Conservation (phyloP, 306 rosid genomes). For the Pyrus pyrifolia region DNA sequence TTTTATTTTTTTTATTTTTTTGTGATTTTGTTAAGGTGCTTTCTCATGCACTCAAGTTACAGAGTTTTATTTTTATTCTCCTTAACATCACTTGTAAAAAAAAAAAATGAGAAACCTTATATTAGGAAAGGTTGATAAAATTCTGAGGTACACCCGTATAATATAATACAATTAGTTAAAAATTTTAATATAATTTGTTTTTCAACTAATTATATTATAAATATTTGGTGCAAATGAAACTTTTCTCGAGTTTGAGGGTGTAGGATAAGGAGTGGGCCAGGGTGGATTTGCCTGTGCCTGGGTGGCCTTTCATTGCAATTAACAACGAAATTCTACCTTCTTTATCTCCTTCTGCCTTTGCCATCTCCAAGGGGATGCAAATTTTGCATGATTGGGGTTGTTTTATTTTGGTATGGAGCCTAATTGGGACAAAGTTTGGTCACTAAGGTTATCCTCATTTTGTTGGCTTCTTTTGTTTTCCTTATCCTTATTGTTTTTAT, state of each 20-base stretch:
- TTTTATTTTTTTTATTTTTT: too few relatives aligned
- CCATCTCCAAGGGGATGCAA: not conserved
- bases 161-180: too few relatives aligned
- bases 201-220: too few relatives aligned
- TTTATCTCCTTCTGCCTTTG: not conserved
- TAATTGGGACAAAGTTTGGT: not conserved
- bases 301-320: constrained; percentile 72
- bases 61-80: too few relatives aligned
- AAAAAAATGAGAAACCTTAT: too few relatives aligned
- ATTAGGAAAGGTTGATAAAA: too few relatives aligned
- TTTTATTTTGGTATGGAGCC: not conserved
- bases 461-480: not conserved
- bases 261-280: constrained; percentile 39
- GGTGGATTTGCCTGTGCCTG: constrained; percentile 52
- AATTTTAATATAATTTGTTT: too few relatives aligned
- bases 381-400: not conserved
- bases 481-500: not conserved
- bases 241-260: constrained; percentile 10
- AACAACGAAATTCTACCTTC: constrained; percentile 10
- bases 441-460: not conserved
- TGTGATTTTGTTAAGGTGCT: too few relatives aligned
- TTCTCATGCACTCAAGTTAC: too few relatives aligned
- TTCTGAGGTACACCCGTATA: too few relatives aligned
- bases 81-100: too few relatives aligned
- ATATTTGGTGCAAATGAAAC: too few relatives aligned